A percentile compares a stretch with the other conserved stretches of the same genome.
Conservation (phyloP, 768 basidiomycete species). For the Phanerochaete carnosa region DNA sequence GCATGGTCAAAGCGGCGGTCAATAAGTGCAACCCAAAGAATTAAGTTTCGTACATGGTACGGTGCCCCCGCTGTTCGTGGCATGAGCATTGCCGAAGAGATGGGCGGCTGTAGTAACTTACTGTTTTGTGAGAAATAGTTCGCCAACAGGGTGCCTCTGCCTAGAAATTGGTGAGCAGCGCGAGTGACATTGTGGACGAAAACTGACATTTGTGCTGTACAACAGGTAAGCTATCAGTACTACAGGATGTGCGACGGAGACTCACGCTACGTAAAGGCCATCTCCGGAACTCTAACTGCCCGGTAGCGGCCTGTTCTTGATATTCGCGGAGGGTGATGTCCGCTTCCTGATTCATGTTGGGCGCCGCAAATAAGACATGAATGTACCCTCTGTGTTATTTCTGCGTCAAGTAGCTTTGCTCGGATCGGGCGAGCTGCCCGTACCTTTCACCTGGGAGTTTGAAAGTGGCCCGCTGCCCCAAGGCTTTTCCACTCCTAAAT, state of each 20-base stretch:
- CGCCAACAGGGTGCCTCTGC: conserved; percentile 65
- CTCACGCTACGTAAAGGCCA: conserved; percentile 70
- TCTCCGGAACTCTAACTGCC: conserved; percentile 59
- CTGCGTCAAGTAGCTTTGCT: neutral
- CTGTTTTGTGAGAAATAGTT: conserved; percentile 88
- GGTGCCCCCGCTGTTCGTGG: conserved; percentile 63
- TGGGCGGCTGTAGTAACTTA: conserved; percentile 31
- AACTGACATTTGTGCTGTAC: conserved; percentile 66
- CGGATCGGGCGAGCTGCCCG: neutral
- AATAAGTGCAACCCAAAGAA: neutral
- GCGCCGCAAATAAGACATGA: conserved; percentile 46
- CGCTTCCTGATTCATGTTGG: conserved; percentile 38
- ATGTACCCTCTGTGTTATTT: conserved; percentile 53
- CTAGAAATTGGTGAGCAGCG: conserved; percentile 31
- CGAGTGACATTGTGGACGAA: neutral
- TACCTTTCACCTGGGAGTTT: conserved; percentile 14
- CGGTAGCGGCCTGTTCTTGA: conserved; percentile 58
- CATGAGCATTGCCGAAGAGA: neutral
- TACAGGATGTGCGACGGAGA: neutral
- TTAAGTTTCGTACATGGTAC: conserved; percentile 52
- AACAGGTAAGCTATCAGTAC: conserved; percentile 11
- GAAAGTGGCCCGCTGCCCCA: conserved; percentile 8
- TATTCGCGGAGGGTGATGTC: conserved; percentile 61
- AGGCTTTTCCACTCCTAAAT: conserved; percentile 1
- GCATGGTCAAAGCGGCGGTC: neutral